A percentile compares a stretch with the other conserved stretches of the same genome.
phyloP scores from a whole-genome alignment of 2,329 filamentous ascomycete species.

The Ceratocystis lukuohia region DNA sequence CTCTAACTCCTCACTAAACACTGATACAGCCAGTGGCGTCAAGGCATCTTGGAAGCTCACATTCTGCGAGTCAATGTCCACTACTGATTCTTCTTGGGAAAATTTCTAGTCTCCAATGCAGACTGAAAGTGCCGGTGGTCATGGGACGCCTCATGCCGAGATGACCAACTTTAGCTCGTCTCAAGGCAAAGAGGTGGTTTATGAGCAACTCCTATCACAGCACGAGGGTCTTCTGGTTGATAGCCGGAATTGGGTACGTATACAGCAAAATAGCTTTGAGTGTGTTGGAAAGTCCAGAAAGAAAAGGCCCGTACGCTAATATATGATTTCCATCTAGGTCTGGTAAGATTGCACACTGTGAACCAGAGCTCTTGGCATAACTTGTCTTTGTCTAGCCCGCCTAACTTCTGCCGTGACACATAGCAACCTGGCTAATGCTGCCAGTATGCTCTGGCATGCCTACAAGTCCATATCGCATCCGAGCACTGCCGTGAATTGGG shows the following conservation, averaged over 20 bases:
- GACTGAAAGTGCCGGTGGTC: background rate
- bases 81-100: background rate
- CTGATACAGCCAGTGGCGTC: background rate
- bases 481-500: slow-evolving; percentile 61
- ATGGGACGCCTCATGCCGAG: slow-evolving; percentile 46
- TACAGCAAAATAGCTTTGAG: background rate
- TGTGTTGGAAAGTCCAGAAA: background rate
- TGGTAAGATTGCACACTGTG: background rate
- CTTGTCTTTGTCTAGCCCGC: background rate
- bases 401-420: background rate
- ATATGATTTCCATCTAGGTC: background rate
- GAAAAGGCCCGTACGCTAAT: background rate
- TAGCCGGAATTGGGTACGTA: slow-evolving; percentile 64
- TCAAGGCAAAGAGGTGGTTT: slow-evolving; percentile 57
- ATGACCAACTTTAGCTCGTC: slow-evolving; percentile 57
- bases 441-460: slow-evolving; percentile 66
- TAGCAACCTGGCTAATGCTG: slow-evolving; percentile 64
- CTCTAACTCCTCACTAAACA: background rate
- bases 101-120: background rate
- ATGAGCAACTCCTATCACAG: slow-evolving; percentile 59
- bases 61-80: background rate
- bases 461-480: slow-evolving; percentile 58
- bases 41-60: background rate
- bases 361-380: background rate
- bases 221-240: slow-evolving; percentile 55